phyloP scores from a whole-genome alignment of 23 red algal species.

The Porphyridium purpureum region DNA sequence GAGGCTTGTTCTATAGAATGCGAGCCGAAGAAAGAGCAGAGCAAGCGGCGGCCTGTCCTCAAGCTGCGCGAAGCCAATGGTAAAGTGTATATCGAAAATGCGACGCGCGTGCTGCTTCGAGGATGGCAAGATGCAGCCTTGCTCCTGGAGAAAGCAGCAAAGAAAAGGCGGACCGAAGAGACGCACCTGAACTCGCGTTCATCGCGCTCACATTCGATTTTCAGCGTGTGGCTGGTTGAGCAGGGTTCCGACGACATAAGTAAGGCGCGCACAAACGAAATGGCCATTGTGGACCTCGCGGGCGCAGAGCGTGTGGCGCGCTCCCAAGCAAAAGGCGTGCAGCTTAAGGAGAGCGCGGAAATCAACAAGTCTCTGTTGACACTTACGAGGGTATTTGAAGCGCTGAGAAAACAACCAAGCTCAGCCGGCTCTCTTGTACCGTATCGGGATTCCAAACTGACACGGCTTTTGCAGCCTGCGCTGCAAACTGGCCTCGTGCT shows the following conservation, averaged over 20 bases:
- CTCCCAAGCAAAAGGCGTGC: not conserved
- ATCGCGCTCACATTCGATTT: not conserved
- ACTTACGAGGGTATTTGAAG: not conserved
- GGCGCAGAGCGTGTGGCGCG: not conserved
- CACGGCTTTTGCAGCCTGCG: not conserved
- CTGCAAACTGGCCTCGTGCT: not conserved
- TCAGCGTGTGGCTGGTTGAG: not conserved
- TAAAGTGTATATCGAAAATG: too few species aligned
- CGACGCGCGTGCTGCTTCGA: too few species aligned
- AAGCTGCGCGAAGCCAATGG: too few species aligned
- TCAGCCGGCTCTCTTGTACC: not conserved
- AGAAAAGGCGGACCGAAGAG: not conserved
- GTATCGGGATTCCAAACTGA: not conserved
- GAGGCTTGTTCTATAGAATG: too few species aligned
- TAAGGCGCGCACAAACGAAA: not conserved
- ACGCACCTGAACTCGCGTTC: not conserved
- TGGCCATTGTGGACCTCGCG: not conserved
- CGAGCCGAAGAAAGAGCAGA: too few species aligned
- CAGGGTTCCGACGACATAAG: not conserved
- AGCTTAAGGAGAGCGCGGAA: not conserved
- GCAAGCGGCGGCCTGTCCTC: too few species aligned
- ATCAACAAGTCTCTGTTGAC: constrained; percentile 1
- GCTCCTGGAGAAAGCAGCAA: too few species aligned
- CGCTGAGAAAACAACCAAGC: not conserved
- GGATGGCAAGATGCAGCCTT: too few species aligned